Percentiles rank a stretch among this genome's conserved stretches.
Conservation (phyloP, 495 filamentous ascomycete species). For the Amniculicola lignicola region DNA sequence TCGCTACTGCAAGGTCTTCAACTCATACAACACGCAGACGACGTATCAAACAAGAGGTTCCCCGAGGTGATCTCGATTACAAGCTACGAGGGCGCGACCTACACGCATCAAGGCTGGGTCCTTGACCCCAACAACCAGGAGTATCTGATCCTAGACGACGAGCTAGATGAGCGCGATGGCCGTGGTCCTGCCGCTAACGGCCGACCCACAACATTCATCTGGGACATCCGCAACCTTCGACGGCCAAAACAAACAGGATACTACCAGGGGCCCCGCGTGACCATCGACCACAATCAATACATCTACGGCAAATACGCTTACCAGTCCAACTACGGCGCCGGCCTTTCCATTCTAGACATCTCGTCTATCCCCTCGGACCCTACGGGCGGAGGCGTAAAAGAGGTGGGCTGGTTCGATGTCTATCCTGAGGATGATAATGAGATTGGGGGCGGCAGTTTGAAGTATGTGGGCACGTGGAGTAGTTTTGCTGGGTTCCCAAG, state of each 20-base stretch:
- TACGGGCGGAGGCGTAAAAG: conserved; percentile 48
- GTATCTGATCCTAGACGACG: conserved; percentile 58
- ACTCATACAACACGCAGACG: too few relatives aligned
- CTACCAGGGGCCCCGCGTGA: conserved; percentile 47
- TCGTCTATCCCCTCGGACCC: conserved; percentile 51
- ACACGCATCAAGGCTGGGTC: conserved; percentile 62
- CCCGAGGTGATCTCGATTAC: conserved; percentile 52
- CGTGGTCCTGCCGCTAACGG: conserved; percentile 29
- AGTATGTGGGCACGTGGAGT: conserved; percentile 56
- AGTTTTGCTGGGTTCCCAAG: conserved; percentile 54
- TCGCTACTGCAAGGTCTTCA: too few relatives aligned
- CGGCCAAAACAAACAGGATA: conserved; percentile 48
- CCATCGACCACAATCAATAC: conserved; percentile 62
- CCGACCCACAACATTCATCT: conserved; percentile 29
- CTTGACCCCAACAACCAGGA: conserved; percentile 49
- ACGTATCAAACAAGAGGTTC: conserved; percentile 52
- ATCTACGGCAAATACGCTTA: conserved; percentile 50
- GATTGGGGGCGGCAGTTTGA: conserved; percentile 45
- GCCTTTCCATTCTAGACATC: conserved; percentile 55
- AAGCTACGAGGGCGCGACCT: conserved; percentile 54
- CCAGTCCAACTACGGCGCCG: conserved; percentile 58
- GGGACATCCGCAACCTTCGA: conserved; percentile 25
- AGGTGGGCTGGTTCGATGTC: conserved; percentile 57
- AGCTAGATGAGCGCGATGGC: conserved; percentile 52
- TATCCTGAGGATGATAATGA: conserved; percentile 56